Evolutionary conservation across 768 basidiomycete genomes (phyloP).

Genomic region (Boletus pseudo-olivaceus): DNA sequence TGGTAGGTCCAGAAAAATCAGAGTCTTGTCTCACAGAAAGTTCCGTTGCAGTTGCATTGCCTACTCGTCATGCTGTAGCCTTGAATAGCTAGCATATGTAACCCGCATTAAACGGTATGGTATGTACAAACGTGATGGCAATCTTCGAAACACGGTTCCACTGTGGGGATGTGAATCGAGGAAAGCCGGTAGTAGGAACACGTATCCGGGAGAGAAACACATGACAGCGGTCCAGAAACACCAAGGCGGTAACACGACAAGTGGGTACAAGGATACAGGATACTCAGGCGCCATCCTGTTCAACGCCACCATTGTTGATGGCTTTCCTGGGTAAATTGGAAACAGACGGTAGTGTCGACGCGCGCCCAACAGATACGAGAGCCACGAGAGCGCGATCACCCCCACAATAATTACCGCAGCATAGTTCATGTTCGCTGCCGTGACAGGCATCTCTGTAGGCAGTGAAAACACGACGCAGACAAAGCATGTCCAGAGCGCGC

Average conservation of each 20-base stretch:
- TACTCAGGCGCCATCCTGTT: neutral
- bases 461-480: conserved; percentile 47
- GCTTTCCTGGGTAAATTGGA: conserved; percentile 40
- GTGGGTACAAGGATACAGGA: too few relatives aligned
- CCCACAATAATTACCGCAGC: conserved; percentile 35
- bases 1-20: neutral
- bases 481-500: conserved; percentile 45
- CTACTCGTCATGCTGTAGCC: neutral
- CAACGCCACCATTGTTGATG: neutral
- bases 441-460: conserved; percentile 49
- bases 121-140: neutral
- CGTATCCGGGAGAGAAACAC: too few relatives aligned
- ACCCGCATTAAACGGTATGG: neutral
- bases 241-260: too few relatives aligned
- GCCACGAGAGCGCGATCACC: conserved; percentile 27
- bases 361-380: conserved; percentile 53
- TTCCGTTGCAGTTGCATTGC: neutral
- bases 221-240: too few relatives aligned
- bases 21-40: neutral
- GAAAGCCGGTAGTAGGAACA: too few relatives aligned
- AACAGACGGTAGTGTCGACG: conserved; percentile 52
- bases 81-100: neutral
- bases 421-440: conserved; percentile 50
- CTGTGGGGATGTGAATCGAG: neutral
- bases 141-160: neutral